A percentile compares a stretch with the other conserved stretches of the same genome.
Conservation (phyloP, 129 eudicot species). For the Chrysanthemum seticuspe region DNA sequence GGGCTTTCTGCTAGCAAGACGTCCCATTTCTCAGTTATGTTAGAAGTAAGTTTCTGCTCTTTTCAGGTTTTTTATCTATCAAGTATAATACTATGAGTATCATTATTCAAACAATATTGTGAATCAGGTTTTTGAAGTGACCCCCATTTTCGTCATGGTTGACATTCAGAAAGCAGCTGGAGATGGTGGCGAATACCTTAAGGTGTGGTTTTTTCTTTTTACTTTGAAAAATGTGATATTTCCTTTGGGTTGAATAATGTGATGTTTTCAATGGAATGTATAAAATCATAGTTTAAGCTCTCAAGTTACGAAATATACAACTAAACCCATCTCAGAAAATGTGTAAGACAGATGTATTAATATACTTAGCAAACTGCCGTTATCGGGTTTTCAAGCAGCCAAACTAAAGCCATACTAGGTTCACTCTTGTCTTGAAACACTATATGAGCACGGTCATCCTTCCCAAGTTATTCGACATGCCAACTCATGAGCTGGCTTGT, state of each 20-base stretch:
- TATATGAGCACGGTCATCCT: too few species aligned
- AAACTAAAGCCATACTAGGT: too few species aligned
- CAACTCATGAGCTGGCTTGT: too few species aligned
- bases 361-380: too few species aligned
- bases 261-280: too few species aligned
- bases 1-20: constrained; percentile 80
- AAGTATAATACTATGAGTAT: constrained; percentile 11
- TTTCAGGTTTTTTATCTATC: background rate
- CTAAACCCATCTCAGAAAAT: too few species aligned
- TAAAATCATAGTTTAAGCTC: too few species aligned
- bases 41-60: constrained; percentile 59
- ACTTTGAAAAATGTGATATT: background rate
- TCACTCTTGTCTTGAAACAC: too few species aligned
- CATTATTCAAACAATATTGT: constrained; percentile 2
- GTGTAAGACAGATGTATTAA: too few species aligned
- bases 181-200: constrained; percentile 73
- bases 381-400: too few species aligned
- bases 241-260: background rate
- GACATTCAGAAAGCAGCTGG: constrained; percentile 94
- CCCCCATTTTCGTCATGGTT: constrained; percentile 76
- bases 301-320: too few species aligned
- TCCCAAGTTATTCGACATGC: too few species aligned
- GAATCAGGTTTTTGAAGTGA: constrained; percentile 75
- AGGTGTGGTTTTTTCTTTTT: constrained; percentile 40
- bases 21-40: constrained; percentile 73